Conservation (phyloP, 192 early-diverging fungal genomes). For the Entomortierella lignicola region DNA sequence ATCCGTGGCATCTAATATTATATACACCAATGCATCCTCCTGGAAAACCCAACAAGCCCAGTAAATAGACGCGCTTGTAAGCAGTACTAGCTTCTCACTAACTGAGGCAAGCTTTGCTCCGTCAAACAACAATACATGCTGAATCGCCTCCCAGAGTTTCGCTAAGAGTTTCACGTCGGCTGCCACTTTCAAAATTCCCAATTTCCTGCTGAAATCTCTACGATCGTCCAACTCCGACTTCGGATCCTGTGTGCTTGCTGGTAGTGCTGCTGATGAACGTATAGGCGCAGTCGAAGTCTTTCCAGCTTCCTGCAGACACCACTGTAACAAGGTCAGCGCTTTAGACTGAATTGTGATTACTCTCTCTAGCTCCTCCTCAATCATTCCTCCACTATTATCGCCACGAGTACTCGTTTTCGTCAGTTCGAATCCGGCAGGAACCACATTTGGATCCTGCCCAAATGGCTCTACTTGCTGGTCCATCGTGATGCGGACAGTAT, state of each 20-base stretch:
- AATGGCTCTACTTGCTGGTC: neutral
- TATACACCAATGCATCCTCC: constrained; percentile 4
- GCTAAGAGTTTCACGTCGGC: constrained; percentile 2
- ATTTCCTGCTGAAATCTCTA: neutral
- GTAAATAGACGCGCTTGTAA: constrained; percentile 17
- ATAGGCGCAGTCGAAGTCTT: neutral
- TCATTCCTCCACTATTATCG: neutral
- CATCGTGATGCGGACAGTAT: neutral
- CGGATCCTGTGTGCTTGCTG: neutral
- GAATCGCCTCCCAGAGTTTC: constrained; percentile 25
- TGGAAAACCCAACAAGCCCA: constrained; percentile 37
- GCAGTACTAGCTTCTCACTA: constrained; percentile 17
- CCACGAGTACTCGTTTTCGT: neutral
- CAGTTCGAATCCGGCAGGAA: neutral
- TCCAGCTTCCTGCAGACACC: constrained; percentile 25
- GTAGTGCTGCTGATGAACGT: neutral
- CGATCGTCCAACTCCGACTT: neutral
- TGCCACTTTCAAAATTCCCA: constrained; percentile 1
- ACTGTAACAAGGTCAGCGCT: constrained; percentile 19
- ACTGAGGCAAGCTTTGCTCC: neutral
- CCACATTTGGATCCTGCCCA: neutral
- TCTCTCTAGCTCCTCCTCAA: constrained; percentile 10
- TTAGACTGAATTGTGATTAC: constrained; percentile 6
- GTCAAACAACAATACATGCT: constrained; percentile 9
- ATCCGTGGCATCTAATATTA: constrained; percentile 18